Evolutionary conservation across 2,329 filamentous ascomycete species (phyloP), one percentile per base, ranked within the genome.

Genomic region (Colletotrichum spinosum): DNA sequence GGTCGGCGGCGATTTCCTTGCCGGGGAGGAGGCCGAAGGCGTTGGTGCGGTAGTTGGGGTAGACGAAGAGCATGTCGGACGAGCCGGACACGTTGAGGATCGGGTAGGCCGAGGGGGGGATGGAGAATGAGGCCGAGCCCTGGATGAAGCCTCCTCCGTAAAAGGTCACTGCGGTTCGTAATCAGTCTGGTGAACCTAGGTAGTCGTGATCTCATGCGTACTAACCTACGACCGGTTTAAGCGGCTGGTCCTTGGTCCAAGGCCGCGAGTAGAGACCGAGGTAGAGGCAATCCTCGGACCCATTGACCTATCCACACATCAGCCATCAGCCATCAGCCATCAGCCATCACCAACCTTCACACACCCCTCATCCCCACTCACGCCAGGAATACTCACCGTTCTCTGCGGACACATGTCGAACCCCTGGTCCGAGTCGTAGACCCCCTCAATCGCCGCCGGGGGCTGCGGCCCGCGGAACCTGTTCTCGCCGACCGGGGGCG

Each of bases 401-500:
- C 85, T 79, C 73, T 88, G 86, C 4, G 84, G 82, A 69, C 87
- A 89, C 80, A 86, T 84, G 69, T 87, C 83, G 66, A 87, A 88
- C 15, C 77, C 67, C 54, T 85, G 82, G 66, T 83, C 79, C 2
- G 86, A 86, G 71, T 88, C 75, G 71, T 89, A 89, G 4, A 79
- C 79, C 64, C 82, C 78, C 3, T 73, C 76, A 57, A 88, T 78
- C 1, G 74, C 75, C 0, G 75, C 33, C 1, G 86, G 86, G 7
- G 86, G 86, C 68, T 90, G 87, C 2, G 87, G 87, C 0, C 81
- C 85, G 56, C 87, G 83, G 71, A 90, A 90, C 6, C 87, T 83
- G 70, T 89, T 88, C 51, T 80, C 71, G 2, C 86, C 86, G 11
- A 80, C 76, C 12, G 88, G 87, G 2, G 88, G 85, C 11, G 86